Conservation (phyloP, 306 rosid species). For the Pterocarpus macrocarpus region DNA sequence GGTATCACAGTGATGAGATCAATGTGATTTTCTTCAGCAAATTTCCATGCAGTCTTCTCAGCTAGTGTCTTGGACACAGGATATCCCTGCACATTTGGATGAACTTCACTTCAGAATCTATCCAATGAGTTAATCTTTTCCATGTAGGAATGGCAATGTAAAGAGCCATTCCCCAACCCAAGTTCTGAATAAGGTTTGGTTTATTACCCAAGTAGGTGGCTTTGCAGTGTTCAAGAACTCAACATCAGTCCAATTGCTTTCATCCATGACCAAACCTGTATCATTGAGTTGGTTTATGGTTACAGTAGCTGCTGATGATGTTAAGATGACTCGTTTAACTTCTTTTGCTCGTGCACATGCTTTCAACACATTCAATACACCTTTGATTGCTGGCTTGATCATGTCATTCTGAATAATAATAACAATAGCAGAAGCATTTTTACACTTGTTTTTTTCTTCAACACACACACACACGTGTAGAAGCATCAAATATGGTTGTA, state of each 20-base stretch:
- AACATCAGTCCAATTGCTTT: conserved; percentile 74
- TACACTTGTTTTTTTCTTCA: background rate
- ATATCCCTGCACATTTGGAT: conserved; percentile 69
- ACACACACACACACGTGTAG: background rate
- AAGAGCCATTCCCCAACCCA: too few species aligned
- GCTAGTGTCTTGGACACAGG: conserved; percentile 78
- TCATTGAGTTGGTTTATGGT: conserved; percentile 61
- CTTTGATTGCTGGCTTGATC: conserved; percentile 85
- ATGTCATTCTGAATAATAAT: conserved; percentile 69
- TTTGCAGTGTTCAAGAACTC: conserved; percentile 67
- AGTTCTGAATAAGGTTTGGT: background rate
- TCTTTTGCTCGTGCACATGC: conserved; percentile 70
- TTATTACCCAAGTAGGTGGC: conserved; percentile 83
- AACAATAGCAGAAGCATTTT: conserved; percentile 7
- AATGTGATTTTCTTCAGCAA: conserved; percentile 72
- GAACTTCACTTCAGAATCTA: conserved; percentile 8
- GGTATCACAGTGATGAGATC: conserved; percentile 86
- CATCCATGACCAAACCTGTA: conserved; percentile 66
- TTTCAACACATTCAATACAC: conserved; percentile 74
- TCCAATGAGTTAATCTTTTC: background rate
- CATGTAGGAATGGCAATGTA: too few species aligned
- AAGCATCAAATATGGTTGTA: background rate
- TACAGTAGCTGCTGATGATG: conserved; percentile 87
- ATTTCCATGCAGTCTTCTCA: conserved; percentile 83
- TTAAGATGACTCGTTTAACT: conserved; percentile 76